phyloP scores from a whole-genome alignment of 768 basidiomycete genomes.

The Crepidotus variabilis region DNA sequence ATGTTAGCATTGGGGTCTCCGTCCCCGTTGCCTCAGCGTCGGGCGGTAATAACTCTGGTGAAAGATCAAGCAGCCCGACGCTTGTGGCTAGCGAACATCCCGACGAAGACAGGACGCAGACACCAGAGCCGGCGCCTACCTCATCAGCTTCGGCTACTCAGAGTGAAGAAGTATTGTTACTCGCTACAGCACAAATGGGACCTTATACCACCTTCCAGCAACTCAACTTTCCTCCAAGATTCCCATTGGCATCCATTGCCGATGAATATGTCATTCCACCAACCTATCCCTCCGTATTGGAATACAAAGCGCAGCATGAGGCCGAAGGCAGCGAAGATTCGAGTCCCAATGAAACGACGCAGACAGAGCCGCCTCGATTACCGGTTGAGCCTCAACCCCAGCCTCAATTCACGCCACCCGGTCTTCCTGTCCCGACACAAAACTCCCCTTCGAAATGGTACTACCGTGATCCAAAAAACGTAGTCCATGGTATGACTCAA shows the following conservation, averaged over 20 bases:
- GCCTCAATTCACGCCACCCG: constrained; percentile 75
- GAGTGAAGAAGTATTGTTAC: constrained; percentile 63
- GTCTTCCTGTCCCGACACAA: constrained; percentile 68
- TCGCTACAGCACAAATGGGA: constrained; percentile 70
- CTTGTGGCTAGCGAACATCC: constrained; percentile 42
- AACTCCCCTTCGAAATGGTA: constrained; percentile 73
- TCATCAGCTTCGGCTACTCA: constrained; percentile 34
- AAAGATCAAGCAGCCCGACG: constrained; percentile 31
- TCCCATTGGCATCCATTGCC: constrained; percentile 85
- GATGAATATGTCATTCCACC: constrained; percentile 92
- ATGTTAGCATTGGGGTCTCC: constrained; percentile 61
- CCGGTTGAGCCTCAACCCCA: constrained; percentile 39
- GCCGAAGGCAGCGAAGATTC: constrained; percentile 41
- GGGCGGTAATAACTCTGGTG: constrained; percentile 30
- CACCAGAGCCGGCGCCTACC: constrained; percentile 30
- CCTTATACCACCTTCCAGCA: constrained; percentile 94
- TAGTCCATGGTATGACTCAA: constrained; percentile 62
- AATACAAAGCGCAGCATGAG: constrained; percentile 64
- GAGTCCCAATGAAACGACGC: constrained; percentile 17
- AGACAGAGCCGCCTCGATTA: neutral
- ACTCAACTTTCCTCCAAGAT: constrained; percentile 77
- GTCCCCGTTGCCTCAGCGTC: constrained; percentile 37
- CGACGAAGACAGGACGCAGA: constrained; percentile 22
- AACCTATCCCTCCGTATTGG: constrained; percentile 76
- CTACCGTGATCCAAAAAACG: constrained; percentile 79